Conservation (phyloP, 495 filamentous ascomycete species). For the Aspergillus baeticus region DNA sequence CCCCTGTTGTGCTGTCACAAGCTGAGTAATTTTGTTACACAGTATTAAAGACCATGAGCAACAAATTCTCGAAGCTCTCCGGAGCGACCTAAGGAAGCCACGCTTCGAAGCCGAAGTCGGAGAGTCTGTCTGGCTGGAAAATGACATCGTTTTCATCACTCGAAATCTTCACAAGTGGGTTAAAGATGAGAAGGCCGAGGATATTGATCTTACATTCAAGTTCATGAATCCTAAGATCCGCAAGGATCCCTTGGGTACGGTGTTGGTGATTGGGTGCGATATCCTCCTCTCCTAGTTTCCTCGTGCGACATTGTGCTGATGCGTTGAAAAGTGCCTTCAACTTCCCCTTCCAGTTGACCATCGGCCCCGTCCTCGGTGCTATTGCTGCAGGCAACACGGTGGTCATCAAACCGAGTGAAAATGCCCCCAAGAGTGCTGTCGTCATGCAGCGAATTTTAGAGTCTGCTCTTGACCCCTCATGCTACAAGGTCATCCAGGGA, state of each 20-base stretch:
- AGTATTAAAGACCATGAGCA: constrained; percentile 73
- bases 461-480: constrained; percentile 70
- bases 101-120: constrained; percentile 65
- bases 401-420: constrained; percentile 87
- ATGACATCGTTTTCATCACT: constrained; percentile 74
- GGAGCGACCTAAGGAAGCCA: constrained; percentile 72
- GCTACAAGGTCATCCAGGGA: constrained; percentile 79
- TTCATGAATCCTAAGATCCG: constrained; percentile 71
- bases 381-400: constrained; percentile 90
- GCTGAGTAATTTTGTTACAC: constrained; percentile 21
- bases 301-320: background rate
- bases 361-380: constrained; percentile 81
- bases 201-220: constrained; percentile 66
- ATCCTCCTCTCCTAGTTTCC: constrained; percentile 13
- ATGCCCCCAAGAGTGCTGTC: constrained; percentile 69
- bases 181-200: constrained; percentile 72
- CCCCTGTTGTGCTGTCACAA: constrained; percentile 1
- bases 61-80: constrained; percentile 66
- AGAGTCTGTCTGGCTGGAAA: constrained; percentile 70
- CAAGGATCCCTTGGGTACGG: constrained; percentile 84
- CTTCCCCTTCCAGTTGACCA: constrained; percentile 77
- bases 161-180: constrained; percentile 77
- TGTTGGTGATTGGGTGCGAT: constrained; percentile 77
- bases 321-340: constrained; percentile 67
- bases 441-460: constrained; percentile 75